Evolutionary conservation across 441 rosid species (phyloP), one percentile per base, ranked within the genome.

Genomic region (Populus hybrid): DNA sequence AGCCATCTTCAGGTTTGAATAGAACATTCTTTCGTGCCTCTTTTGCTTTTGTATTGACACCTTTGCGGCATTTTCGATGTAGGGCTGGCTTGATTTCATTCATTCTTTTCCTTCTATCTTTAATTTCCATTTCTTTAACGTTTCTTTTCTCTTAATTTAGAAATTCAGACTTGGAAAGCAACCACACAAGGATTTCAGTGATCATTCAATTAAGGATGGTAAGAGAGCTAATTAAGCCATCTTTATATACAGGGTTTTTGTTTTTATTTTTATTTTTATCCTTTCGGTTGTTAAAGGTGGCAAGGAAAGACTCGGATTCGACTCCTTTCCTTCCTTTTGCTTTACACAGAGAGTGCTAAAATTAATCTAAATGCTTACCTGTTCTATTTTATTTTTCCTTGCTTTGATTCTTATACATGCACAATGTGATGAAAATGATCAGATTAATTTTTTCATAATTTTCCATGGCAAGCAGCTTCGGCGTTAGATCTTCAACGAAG

Each of bases 131-230:
- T 42, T 69, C 21, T 72, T 77, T 28, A 78, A 79, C 30, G 67
- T 69, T 70, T 82, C 67, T 74, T 59, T 79, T 79, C 69, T 75
- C 71, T 36, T 63, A 78, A 71, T 66, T 75, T 82, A 96, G 99
- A 96, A 96, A 87, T 96, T 96, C 85, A 92, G 99, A 84, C 98
- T 96, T 57, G 99, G 99, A 87, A 96, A 96, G 92, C 99, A 96
- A 80, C 99, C 98, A 67, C 99, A 93, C 88, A 96, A 92, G 87
- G 99, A 96, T 81, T 91, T 92, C 82, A 92, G 87, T 79, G 99
- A 96, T 88, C 98, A 92, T 81, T 86, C 98, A n/a, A 82, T 92
- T 73, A 96, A 96, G 89, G 98, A 96, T 83, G 93, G 98, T 92
- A 85, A 83, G 85, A 79, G 78, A 85, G 66, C 28, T 61, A 53